Percentiles rank a stretch among this genome's conserved stretches.
These are phyloP conservation scores for Alternaria conjuncta DNA, from an alignment of 2,329 filamentous ascomycete genomes.

Conservation along the genomic window DNA sequence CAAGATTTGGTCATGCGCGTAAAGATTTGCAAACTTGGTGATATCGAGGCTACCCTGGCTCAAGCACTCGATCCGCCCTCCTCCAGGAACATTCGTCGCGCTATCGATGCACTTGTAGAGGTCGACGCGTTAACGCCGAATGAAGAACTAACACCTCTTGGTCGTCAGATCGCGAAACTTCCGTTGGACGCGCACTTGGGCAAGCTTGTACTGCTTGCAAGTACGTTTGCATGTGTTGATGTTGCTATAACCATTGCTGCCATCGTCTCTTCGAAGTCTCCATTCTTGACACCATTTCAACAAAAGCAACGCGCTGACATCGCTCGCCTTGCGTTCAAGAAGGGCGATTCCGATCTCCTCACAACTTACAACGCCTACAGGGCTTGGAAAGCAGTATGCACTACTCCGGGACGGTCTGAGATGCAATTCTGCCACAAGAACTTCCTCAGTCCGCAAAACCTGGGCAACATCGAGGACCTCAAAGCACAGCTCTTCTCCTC, in stretches of 20 bases:
- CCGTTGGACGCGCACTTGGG: slow-evolving; percentile 94
- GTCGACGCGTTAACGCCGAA: slow-evolving; percentile 82
- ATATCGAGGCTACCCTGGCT: slow-evolving; percentile 87
- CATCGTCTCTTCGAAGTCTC: slow-evolving; percentile 92
- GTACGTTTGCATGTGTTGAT: slow-evolving; percentile 89
- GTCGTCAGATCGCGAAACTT: slow-evolving; percentile 83
- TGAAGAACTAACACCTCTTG: slow-evolving; percentile 87
- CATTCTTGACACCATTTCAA: slow-evolving; percentile 86
- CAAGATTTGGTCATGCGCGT: slow-evolving; percentile 95
- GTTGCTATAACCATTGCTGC: slow-evolving; percentile 91
- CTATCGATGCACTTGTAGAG: slow-evolving; percentile 91
- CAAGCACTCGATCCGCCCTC: slow-evolving; percentile 90
- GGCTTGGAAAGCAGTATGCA: slow-evolving; percentile 84
- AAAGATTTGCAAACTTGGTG: slow-evolving; percentile 95
- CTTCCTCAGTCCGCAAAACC: slow-evolving; percentile 85
- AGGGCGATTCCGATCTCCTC: slow-evolving; percentile 87
- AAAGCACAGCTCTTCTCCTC: slow-evolving; percentile 89
- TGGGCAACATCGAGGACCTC: slow-evolving; percentile 91
- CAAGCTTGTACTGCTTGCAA: slow-evolving; percentile 86
- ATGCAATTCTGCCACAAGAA: slow-evolving; percentile 94
- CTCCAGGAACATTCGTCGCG: slow-evolving; percentile 88
- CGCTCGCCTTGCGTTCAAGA: slow-evolving; percentile 77
- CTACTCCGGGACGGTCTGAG: slow-evolving; percentile 73
- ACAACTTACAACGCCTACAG: slow-evolving; percentile 94
- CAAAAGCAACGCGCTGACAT: slow-evolving; percentile 82